Conservation (phyloP, 2,329 filamentous ascomycete species). For the Diplodia seriata region DNA sequence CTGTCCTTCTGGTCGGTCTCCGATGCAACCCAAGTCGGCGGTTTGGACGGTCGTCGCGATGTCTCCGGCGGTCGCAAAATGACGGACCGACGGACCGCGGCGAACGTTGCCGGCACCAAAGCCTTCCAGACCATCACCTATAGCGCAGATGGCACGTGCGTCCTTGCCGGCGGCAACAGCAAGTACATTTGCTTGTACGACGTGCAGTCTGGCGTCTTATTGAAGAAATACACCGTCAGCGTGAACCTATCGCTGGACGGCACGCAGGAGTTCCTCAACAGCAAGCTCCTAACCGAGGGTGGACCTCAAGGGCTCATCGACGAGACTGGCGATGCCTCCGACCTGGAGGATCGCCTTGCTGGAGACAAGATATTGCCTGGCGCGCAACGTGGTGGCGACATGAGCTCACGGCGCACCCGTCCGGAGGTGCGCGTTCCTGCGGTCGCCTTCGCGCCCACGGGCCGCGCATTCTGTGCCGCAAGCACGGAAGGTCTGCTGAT, state of each 20-base stretch:
- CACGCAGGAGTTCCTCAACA: constrained; percentile 97
- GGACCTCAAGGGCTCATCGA: constrained; percentile 86
- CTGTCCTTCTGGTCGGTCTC: constrained; percentile 93
- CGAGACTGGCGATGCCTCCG: constrained; percentile 84
- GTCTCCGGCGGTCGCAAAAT: constrained; percentile 90
- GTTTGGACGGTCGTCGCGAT: constrained; percentile 88
- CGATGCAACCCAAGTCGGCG: constrained; percentile 84
- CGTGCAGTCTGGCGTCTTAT: constrained; percentile 85
- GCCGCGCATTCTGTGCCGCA: constrained; percentile 89
- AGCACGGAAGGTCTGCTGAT: constrained; percentile 93
- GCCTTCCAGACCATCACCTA: constrained; percentile 87
- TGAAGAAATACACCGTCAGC: constrained; percentile 96
- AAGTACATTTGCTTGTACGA: constrained; percentile 99
- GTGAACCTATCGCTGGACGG: constrained; percentile 95
- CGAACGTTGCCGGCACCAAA: constrained; percentile 89
- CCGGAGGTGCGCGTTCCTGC: constrained; percentile 85
- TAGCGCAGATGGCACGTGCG: constrained; percentile 88
- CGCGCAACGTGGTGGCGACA: constrained; percentile 85
- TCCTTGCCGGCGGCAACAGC: constrained; percentile 92
- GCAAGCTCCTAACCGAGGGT: constrained; percentile 86
- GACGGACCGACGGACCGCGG: constrained; percentile 86
- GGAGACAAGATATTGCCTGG: constrained; percentile 78
- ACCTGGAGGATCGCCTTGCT: constrained; percentile 77
- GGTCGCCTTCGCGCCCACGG: constrained; percentile 87
- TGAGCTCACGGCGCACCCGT: constrained; percentile 75